Evolutionary conservation across 495 filamentous ascomycete species (phyloP), one percentile per base, ranked within the genome.

Genomic region (Choiromyces venosus): DNA sequence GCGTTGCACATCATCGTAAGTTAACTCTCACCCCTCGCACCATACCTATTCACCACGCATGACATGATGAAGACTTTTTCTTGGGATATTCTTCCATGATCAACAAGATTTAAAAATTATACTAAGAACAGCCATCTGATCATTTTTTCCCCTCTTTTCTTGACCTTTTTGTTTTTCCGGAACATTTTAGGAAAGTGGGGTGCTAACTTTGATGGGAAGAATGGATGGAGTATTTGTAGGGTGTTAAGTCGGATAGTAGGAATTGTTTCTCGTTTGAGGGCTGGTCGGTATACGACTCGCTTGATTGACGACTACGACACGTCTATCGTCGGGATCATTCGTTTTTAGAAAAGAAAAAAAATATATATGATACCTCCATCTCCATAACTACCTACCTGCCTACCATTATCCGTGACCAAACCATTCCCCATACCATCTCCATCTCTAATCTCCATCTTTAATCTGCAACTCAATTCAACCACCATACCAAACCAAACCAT

Each of bases 51-150:
- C 52, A 12, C 14, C 4, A n/a, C 10, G 4, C 12, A 6, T 61
- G 25, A 61, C 52, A 33, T 25, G 52, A 61, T 61, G 52, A 61
- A 33, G 25, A 33, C 52, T 16, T 12, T 25, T 33, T 33, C 52
- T 61, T 33, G 52, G 52, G 52, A 61, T 61, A 61, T 29, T 33
- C 25, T 33, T 61, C 52, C 14, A 12, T 61, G 52, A 61, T 33
- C 52, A 25, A 61, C 25, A 33, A 61, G 52, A 33, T 16, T 16
- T 4, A 33, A n/a, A 29, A 29, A 61, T 61, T 18, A 33, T 61
- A 61, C 52, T 61, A 61, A 61, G 52, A 61, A 61, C 52, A 61
- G 52, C 52, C 52, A 61, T 61, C 52, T 61, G 52, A 61, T 33
- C 52, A 16, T 16, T 12, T 12, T 5, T 33, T 18, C 10, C 0